Percentiles rank a stretch among this genome's conserved stretches.
These are phyloP conservation scores for Cyphellophora attinorum DNA, from an alignment of 2,329 filamentous ascomycete genomes.

Conservation along the genomic window DNA sequence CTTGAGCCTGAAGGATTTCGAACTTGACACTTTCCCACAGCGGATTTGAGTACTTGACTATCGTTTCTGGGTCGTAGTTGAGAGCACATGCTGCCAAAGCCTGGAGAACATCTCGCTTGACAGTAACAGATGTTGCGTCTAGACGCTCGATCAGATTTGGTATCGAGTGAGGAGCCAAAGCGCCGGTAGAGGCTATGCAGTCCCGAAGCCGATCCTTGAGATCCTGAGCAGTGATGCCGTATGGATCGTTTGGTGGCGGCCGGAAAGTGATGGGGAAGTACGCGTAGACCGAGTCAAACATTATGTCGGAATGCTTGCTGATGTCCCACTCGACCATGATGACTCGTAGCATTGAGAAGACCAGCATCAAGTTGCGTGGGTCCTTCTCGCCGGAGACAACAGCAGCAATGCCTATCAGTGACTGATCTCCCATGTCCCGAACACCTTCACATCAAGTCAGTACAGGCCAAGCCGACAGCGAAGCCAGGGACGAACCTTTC, in stretches of 20 bases:
- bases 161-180: slow-evolving; percentile 58
- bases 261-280: slow-evolving; percentile 65
- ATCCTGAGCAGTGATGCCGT: slow-evolving; percentile 60
- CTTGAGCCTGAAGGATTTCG: slow-evolving; percentile 57
- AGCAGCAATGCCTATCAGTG: slow-evolving; percentile 52
- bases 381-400: slow-evolving; percentile 62
- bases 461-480: slow-evolving; percentile 10
- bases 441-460: slow-evolving; percentile 37
- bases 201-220: slow-evolving; percentile 54
- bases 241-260: slow-evolving; percentile 59
- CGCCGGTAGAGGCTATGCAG: slow-evolving; percentile 52
- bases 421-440: slow-evolving; percentile 48
- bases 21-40: slow-evolving; percentile 62
- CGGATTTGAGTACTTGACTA: slow-evolving; percentile 54
- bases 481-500: slow-evolving; percentile 29
- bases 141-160: slow-evolving; percentile 60
- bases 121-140: slow-evolving; percentile 59
- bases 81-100: slow-evolving; percentile 50
- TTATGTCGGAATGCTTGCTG: slow-evolving; percentile 45
- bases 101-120: slow-evolving; percentile 59
- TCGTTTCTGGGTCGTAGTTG: slow-evolving; percentile 49
- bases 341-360: slow-evolving; percentile 58
- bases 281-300: slow-evolving; percentile 62
- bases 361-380: slow-evolving; percentile 59
- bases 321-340: slow-evolving; percentile 61